These are phyloP conservation scores for Porcisia deanei DNA, from an alignment of 208 protist species.

Conservation along the genomic window DNA sequence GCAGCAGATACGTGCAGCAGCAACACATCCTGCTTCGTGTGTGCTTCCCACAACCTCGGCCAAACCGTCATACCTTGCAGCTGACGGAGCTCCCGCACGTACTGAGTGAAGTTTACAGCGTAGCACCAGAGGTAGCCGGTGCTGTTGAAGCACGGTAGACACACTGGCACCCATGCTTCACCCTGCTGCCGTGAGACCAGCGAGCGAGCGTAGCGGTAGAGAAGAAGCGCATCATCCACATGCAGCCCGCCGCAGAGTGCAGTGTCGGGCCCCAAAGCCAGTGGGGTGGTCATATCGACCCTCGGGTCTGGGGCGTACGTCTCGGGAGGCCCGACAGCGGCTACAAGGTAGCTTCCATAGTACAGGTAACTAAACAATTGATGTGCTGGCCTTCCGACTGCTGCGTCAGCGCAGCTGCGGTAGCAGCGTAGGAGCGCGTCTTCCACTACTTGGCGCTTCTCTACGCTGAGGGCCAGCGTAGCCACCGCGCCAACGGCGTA, in stretches of 20 bases:
- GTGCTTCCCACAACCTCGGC: conserved; percentile 19
- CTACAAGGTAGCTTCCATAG: conserved; percentile 22
- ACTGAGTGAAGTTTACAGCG: conserved; percentile 34
- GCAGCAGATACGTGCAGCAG: conserved; percentile 49
- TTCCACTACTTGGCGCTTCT: conserved; percentile 27
- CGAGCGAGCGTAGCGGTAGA: conserved; percentile 57
- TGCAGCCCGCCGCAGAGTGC: conserved; percentile 30
- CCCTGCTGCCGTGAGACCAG: conserved; percentile 51
- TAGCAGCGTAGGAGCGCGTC: conserved; percentile 18
- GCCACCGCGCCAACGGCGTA: conserved; percentile 56
- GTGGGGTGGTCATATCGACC: conserved; percentile 3
- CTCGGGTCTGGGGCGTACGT: conserved; percentile 10
- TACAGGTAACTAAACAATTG: conserved; percentile 48
- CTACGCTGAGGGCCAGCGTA: conserved; percentile 23
- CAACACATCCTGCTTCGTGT: conserved; percentile 33
- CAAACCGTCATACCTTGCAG: conserved; percentile 15
- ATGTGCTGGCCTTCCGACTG: conserved; percentile 23
- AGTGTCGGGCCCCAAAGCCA: conserved; percentile 13
- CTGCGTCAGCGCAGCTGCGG: conserved; percentile 10
- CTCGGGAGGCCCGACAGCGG: conserved; percentile 28
- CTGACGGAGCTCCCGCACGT: conserved; percentile 19
- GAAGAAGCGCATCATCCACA: conserved; percentile 59
- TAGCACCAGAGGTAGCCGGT: conserved; percentile 85
- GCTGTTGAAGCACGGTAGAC: conserved; percentile 71
- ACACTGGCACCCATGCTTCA: conserved; percentile 78